Evolutionary conservation across 2,329 filamentous ascomycete species (phyloP).

Genomic region (Calonectria henricotiae): DNA sequence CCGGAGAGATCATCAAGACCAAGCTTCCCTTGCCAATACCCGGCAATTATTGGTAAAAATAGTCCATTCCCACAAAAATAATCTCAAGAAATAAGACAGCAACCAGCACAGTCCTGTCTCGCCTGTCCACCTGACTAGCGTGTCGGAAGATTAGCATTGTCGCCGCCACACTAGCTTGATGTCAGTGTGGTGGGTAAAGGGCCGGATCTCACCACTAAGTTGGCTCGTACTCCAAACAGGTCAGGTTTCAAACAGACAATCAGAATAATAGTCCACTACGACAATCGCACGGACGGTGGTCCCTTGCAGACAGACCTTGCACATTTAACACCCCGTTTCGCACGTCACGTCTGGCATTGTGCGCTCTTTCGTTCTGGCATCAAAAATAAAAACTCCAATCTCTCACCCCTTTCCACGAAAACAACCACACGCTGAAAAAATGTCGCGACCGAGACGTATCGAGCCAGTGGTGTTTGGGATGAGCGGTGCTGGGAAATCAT

Average conservation of each 20-base stretch:
- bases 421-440: not conserved
- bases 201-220: not conserved
- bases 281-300: slow-evolving; percentile 12
- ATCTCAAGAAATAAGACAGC: not conserved
- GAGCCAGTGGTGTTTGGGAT: slow-evolving; percentile 13
- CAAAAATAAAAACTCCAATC: too few species aligned
- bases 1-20: not conserved
- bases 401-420: not conserved
- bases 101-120: not conserved
- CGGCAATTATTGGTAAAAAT: not conserved
- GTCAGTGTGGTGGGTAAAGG: not conserved
- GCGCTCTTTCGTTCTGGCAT: not conserved
- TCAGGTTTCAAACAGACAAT: slow-evolving; percentile 7
- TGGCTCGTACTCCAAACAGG: slow-evolving; percentile 10
- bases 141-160: not conserved
- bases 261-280: not conserved
- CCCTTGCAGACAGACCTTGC: not conserved
- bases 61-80: not conserved
- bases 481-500: slow-evolving; percentile 10
- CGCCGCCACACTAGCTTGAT: not conserved
- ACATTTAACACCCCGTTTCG: slow-evolving; percentile 4
- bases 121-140: not conserved
- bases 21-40: not conserved
- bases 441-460: slow-evolving; percentile 16
- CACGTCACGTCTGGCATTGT: not conserved